Conservation (phyloP, 2,329 filamentous ascomycete genomes). For the Aspergillus sergii region DNA sequence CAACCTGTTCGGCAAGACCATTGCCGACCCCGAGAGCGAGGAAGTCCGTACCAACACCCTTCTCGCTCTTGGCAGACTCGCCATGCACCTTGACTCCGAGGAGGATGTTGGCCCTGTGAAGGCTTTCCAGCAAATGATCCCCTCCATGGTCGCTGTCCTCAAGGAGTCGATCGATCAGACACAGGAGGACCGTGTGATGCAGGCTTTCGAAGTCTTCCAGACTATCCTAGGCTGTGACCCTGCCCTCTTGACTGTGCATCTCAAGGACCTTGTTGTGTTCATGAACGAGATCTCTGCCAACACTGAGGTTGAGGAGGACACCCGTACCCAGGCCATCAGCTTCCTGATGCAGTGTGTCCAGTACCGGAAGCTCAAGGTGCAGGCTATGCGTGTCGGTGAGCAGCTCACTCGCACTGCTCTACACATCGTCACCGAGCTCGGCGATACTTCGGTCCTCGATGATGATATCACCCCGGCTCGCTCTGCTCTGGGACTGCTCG, state of each 20-base stretch:
- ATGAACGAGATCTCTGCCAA: conserved; percentile 87
- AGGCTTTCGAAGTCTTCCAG: conserved; percentile 96
- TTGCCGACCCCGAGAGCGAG: conserved; percentile 85
- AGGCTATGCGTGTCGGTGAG: conserved; percentile 83
- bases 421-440: conserved; percentile 86
- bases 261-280: conserved; percentile 87
- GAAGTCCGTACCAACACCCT: conserved; percentile 95
- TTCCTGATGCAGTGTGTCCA: conserved; percentile 92
- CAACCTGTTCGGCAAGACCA: conserved; percentile 79
- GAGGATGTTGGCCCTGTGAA: conserved; percentile 75
- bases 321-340: conserved; percentile 83
- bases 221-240: conserved; percentile 89
- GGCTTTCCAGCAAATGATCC: conserved; percentile 77
- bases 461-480: conserved; percentile 85
- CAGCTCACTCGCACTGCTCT: conserved; percentile 85
- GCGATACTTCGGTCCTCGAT: conserved; percentile 67
- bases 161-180: conserved; percentile 77
- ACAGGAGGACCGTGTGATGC: conserved; percentile 85
- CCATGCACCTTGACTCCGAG: conserved; percentile 84
- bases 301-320: conserved; percentile 77
- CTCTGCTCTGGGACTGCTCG: conserved; percentile 82
- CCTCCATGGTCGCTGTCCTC: conserved; percentile 84
- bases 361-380: conserved; percentile 94
- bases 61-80: conserved; percentile 82
- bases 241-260: conserved; percentile 77